Base-by-base conservation (phyloP, 176 grass and related monocot species). In the Aechmea fasciata region DNA sequence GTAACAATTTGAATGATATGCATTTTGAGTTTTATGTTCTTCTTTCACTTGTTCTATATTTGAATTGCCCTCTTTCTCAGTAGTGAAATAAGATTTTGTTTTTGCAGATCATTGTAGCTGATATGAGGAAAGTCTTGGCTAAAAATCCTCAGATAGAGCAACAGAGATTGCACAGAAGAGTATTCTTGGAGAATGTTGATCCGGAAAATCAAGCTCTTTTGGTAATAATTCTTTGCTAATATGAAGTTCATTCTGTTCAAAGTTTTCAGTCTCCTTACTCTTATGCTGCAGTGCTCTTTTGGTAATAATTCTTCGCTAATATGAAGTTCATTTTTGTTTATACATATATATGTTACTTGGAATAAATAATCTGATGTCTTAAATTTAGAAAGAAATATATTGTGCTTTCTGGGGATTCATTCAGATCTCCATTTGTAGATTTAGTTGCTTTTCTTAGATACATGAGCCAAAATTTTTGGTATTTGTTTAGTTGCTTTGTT, bases 81-180 rank as follows among this genome's bases (percentile, higher is more conserved):
- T 69, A n/a, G 15, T 79, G 66, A 75, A 13, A 52, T 79, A 67
- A 66, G n/a, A 50, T 79, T 68, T 51, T 79, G 41, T 51, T 50
- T 77, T 74, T 62, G 80, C 65, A 99, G 89, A 73, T 54, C 79
- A 99, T 99, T 47, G 89, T 99, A 69, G 87, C 94, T 17, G 94
- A 99, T 78, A 99, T 99, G 94, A 82, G 94, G 73, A 99, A 99
- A 82, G 89, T 99, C 18, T 71, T 93, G 47, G 89, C 94, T 25
- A 99, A 99, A 69, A 88, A 88, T 88, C 84, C 85, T 26, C 77
- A 88, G 73, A 99, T 99, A 73, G 89, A 99, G 64, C 94, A 99
- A 51, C 84, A 99, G 72, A 93, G 83, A 59, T 68, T 99, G 59
- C 94, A 93, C 68, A 87, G 94, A 71, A 93, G 94, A 80, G 89